Conservation (phyloP, 179 eudicot genomes). For the Monotropa hypopitys region DNA sequence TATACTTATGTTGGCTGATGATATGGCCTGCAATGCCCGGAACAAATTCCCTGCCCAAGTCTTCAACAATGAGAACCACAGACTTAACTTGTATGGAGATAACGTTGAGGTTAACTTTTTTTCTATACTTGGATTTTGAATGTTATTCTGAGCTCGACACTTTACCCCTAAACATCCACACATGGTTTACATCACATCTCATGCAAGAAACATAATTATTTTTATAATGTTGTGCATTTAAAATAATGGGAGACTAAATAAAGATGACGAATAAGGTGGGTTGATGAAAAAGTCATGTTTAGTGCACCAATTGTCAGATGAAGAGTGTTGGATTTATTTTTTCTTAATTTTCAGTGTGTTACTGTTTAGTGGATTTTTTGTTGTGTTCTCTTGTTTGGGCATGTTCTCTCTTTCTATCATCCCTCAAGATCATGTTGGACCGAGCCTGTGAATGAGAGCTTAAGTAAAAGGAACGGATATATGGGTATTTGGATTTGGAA, state of each 20-base stretch:
- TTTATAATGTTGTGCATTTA: not conserved
- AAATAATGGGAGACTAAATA: not conserved
- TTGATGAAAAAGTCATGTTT: not conserved
- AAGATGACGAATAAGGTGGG: not conserved
- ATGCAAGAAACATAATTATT: not conserved
- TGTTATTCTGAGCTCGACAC: not conserved
- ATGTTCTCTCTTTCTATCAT: not conserved
- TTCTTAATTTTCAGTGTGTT: too few species aligned
- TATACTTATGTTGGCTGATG: slow-evolving; percentile 96
- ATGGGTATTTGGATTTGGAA: not conserved
- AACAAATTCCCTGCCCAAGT: slow-evolving; percentile 97
- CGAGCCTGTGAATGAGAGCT: not conserved
- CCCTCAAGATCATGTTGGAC: not conserved
- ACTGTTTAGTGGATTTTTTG: not conserved
- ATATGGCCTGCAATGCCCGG: slow-evolving; percentile 97
- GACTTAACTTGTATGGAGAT: slow-evolving; percentile 89
- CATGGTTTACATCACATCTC: not conserved
- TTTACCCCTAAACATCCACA: not conserved
- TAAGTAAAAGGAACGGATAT: not conserved
- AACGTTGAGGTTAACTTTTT: slow-evolving; percentile 67
- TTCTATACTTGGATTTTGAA: not conserved
- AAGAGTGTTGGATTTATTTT: not conserved
- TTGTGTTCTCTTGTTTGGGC: not conserved
- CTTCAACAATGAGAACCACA: slow-evolving; percentile 93
- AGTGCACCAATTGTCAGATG: not conserved